Conservation (phyloP, 2,329 filamentous ascomycete genomes). For the Bipolaris oryzae region DNA sequence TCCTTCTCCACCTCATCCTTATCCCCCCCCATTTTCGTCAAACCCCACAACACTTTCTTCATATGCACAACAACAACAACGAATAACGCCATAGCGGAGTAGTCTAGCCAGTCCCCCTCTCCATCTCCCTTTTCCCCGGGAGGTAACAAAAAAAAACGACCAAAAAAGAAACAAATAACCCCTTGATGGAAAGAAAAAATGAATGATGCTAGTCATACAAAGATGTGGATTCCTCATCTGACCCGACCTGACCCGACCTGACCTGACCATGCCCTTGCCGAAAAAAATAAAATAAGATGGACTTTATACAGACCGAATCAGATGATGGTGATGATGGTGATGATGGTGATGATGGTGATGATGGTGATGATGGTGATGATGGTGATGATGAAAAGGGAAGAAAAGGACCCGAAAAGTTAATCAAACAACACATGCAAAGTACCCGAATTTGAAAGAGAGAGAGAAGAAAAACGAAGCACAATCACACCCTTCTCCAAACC, state of each 20-base stretch:
- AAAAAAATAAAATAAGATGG: not conserved
- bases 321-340: too few species aligned
- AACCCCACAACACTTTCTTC: not conserved
- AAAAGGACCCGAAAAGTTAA: not conserved
- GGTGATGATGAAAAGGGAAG: not conserved
- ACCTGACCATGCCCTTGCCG: not conserved
- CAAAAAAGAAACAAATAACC: too few species aligned
- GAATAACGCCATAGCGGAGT: not conserved
- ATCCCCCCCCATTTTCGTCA: not conserved
- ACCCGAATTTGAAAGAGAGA: not conserved
- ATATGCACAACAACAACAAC: not conserved
- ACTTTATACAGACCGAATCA: not conserved
- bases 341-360: too few species aligned
- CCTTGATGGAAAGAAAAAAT: not conserved
- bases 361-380: too few species aligned
- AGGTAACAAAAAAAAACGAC: too few species aligned
- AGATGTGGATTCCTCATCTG: not conserved
- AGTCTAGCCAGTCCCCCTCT: not conserved
- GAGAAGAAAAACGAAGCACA: not conserved
- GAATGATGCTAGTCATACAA: not conserved
- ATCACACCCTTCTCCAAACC: too few species aligned
- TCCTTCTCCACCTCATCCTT: too few species aligned
- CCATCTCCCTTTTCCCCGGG: not conserved
- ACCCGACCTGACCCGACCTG: not conserved
- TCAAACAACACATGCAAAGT: not conserved